Evolutionary conservation across 78 protist species (phyloP).

Genomic region (Tieghemostelium lacteum): DNA sequence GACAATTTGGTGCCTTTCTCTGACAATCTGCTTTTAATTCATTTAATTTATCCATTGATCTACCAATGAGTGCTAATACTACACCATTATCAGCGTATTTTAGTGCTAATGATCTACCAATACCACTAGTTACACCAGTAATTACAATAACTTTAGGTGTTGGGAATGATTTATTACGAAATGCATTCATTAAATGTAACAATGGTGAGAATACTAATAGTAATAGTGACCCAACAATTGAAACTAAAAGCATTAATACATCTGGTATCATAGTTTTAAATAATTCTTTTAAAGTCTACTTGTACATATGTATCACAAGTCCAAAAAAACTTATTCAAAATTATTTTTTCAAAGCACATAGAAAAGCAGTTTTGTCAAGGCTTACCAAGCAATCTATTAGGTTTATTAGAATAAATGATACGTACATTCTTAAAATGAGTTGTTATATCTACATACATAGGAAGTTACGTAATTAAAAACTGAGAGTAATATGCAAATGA

Average conservation of each 20-base stretch:
- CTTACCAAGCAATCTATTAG: too few relatives aligned
- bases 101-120: slow-evolving; percentile 23
- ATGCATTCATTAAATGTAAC: slow-evolving; percentile 2
- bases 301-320: neutral
- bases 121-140: slow-evolving; percentile 42
- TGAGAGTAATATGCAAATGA: too few relatives aligned
- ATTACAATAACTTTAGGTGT: neutral
- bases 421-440: too few relatives aligned
- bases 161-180: neutral
- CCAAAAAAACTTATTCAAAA: too few relatives aligned
- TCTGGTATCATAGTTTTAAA: neutral
- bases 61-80: neutral
- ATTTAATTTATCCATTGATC: slow-evolving; percentile 1
- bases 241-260: neutral
- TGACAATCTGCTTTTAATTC: neutral
- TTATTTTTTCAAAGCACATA: too few relatives aligned
- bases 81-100: neutral
- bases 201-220: neutral
- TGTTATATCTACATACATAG: too few relatives aligned
- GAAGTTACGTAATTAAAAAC: too few relatives aligned
- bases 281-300: too few relatives aligned
- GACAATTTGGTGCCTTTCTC: slow-evolving; percentile 6
- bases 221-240: neutral
- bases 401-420: too few relatives aligned
- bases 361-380: too few relatives aligned